These are phyloP conservation scores for Phylloporus arenicola DNA, from an alignment of 768 basidiomycete genomes.

Conservation along the genomic window DNA sequence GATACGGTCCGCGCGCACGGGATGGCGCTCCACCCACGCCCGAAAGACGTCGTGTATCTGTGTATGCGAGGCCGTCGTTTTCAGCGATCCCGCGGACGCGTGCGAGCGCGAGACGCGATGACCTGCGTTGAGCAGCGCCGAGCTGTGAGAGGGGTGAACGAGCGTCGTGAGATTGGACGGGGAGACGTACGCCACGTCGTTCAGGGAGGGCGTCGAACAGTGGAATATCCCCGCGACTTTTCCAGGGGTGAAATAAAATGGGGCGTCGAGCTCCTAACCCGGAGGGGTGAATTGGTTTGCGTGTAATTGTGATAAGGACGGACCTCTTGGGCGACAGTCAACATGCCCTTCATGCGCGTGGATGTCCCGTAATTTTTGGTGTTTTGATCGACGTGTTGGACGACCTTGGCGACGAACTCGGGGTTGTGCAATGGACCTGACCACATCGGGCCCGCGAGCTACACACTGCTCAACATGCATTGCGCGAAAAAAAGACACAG, in stretches of 20 bases:
- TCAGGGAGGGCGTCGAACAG: conserved; percentile 68
- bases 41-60: conserved; percentile 81
- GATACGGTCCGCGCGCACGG: conserved; percentile 81
- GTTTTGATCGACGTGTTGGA: conserved; percentile 64
- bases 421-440: conserved; percentile 78
- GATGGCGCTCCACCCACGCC: conserved; percentile 76
- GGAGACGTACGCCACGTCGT: conserved; percentile 63
- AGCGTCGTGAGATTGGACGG: background rate
- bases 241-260: conserved; percentile 86
- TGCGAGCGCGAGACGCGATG: conserved; percentile 87
- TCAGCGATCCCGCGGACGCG: conserved; percentile 82
- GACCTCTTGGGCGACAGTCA: conserved; percentile 85
- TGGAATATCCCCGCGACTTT: conserved; percentile 80
- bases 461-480: background rate
- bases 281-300: background rate
- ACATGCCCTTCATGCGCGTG: conserved; percentile 90
- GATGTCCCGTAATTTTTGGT: conserved; percentile 69
- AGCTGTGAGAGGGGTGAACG: conserved; percentile 39
- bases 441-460: conserved; percentile 98
- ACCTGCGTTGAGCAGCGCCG: conserved; percentile 84
- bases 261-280: conserved; percentile 64
- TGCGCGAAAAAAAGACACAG: background rate
- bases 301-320: conserved; percentile 12
- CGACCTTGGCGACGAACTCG: conserved; percentile 67
- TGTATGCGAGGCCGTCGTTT: conserved; percentile 71